Conservation (phyloP, 495 filamentous ascomycete species). For the Aeminium ludgeri region DNA sequence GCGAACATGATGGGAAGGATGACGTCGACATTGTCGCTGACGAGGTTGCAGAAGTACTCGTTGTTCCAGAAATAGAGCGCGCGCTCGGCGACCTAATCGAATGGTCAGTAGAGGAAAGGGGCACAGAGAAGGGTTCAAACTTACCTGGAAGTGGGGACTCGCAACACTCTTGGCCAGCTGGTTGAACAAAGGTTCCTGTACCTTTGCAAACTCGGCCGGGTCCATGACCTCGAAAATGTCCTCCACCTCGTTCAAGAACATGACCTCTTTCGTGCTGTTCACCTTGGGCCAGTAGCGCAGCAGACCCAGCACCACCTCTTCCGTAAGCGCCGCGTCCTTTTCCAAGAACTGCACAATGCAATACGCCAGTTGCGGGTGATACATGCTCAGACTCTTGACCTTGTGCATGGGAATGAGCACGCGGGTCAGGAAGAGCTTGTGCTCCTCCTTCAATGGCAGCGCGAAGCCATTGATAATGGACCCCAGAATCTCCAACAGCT, state of each 20-base stretch:
- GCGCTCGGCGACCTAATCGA: conserved; percentile 65
- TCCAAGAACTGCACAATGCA: conserved; percentile 99
- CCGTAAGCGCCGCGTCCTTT: conserved; percentile 91
- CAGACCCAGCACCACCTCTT: conserved; percentile 93
- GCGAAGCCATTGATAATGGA: conserved; percentile 99
- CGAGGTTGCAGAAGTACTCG: conserved; percentile 98
- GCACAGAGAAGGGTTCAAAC: conserved; percentile 4
- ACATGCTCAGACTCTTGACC: conserved; percentile 98
- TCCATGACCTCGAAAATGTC: conserved; percentile 99
- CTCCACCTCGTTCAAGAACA: conserved; percentile 98
- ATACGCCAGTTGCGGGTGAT: conserved; percentile 94
- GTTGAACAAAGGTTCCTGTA: conserved; percentile 92
- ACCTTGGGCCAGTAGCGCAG: conserved; percentile 97
- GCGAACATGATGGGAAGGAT: conserved; percentile 99
- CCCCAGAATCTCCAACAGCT: conserved; percentile 88
- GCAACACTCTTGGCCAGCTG: conserved; percentile 96
- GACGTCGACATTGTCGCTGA: conserved; percentile 96
- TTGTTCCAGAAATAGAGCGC: conserved; percentile 99
- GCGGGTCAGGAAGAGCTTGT: conserved; percentile 92
- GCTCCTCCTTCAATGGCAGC: conserved; percentile 91
- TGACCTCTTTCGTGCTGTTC: conserved; percentile 98
- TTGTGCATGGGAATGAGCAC: conserved; percentile 92
- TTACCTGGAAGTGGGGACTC: conserved; percentile 91
- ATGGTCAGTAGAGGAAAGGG: background rate
- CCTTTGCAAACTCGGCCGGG: conserved; percentile 93